These are phyloP conservation scores for Penicillium cinerascens DNA, from an alignment of 495 filamentous ascomycete species.

Conservation along the genomic window DNA sequence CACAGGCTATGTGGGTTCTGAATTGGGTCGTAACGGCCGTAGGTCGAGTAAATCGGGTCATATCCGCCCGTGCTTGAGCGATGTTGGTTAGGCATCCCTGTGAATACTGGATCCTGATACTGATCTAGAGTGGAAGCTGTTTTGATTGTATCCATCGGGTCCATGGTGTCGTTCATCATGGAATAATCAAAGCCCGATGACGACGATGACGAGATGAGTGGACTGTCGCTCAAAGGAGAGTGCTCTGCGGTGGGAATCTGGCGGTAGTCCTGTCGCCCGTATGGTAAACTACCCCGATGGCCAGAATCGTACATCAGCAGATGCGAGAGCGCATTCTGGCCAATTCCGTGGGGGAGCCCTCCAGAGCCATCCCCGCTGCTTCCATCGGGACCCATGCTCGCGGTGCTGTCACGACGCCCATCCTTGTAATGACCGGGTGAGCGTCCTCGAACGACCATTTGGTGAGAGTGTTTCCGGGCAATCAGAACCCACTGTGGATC, in stretches of 20 bases:
- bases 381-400: conserved; percentile 69
- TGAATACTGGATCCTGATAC: conserved; percentile 33
- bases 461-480: conserved; percentile 71
- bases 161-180: conserved; percentile 40
- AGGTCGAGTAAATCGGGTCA: conserved; percentile 36
- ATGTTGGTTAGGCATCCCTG: conserved; percentile 19
- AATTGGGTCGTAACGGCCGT: conserved; percentile 32
- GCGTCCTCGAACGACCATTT: conserved; percentile 90
- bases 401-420: conserved; percentile 66
- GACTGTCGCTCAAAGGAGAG: conserved; percentile 40
- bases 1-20: conserved; percentile 35
- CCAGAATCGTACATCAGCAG: conserved; percentile 37
- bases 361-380: conserved; percentile 37
- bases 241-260: conserved; percentile 36
- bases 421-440: conserved; percentile 92
- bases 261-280: conserved; percentile 34
- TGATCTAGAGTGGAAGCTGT: conserved; percentile 29
- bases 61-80: conserved; percentile 29
- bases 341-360: conserved; percentile 32
- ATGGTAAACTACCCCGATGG: conserved; percentile 33
- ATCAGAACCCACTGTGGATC: conserved; percentile 67
- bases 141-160: conserved; percentile 42
- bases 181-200: conserved; percentile 41
- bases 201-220: conserved; percentile 43
- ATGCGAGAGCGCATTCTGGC: conserved; percentile 33